A percentile compares a stretch with the other conserved stretches of the same genome.
These are phyloP conservation scores for Alliaria petiolata DNA, from an alignment of 345 rosid species.

Conservation along the genomic window DNA sequence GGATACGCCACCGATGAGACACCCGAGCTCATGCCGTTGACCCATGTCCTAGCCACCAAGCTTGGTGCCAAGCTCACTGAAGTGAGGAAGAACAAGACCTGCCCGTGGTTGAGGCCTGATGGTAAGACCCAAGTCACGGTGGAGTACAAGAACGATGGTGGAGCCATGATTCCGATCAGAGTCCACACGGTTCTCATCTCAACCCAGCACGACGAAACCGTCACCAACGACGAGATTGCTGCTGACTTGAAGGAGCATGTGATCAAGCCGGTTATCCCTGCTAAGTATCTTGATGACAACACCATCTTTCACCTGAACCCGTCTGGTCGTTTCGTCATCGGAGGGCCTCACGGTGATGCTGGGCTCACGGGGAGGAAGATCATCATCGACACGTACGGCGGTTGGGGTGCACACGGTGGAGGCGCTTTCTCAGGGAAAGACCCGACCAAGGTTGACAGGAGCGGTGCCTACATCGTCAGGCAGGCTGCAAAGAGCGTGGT, in stretches of 20 bases:
- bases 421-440: conserved; percentile 82
- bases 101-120: conserved; percentile 81
- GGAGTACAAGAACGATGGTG: conserved; percentile 60
- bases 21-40: conserved; percentile 71
- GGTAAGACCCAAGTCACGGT: conserved; percentile 83
- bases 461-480: conserved; percentile 77
- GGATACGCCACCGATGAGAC: conserved; percentile 84
- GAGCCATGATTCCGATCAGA: conserved; percentile 68
- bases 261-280: conserved; percentile 68
- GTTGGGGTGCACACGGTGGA: conserved; percentile 79
- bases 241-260: conserved; percentile 67
- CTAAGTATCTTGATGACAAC: conserved; percentile 64
- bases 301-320: conserved; percentile 83
- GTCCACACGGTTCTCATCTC: conserved; percentile 81
- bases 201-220: conserved; percentile 80
- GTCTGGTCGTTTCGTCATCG: conserved; percentile 77
- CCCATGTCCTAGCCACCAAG: conserved; percentile 77
- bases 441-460: conserved; percentile 76
- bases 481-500: conserved; percentile 81
- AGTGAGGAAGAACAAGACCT: conserved; percentile 74
- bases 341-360: conserved; percentile 86
- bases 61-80: conserved; percentile 84
- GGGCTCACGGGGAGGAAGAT: conserved; percentile 84
- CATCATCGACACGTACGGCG: conserved; percentile 72
- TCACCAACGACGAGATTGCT: conserved; percentile 68